Conservation (phyloP, 1,284 basidiomycete species). For the Austroboletus sp. region DNA sequence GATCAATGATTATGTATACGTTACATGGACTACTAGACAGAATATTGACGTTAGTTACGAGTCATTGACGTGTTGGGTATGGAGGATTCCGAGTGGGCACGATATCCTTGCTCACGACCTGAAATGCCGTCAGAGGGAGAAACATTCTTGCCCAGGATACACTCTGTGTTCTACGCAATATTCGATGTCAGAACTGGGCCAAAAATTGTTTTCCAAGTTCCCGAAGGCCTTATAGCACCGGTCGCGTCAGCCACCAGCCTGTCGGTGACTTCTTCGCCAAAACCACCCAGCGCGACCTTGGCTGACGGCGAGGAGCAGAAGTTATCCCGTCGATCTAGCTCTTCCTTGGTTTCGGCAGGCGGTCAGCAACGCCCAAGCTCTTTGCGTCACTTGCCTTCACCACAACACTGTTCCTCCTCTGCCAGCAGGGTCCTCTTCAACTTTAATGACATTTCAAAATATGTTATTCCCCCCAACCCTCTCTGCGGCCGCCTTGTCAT, state of each 20-base stretch:
- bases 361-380: slow-evolving; percentile 37
- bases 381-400: slow-evolving; percentile 40
- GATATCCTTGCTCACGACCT: not conserved
- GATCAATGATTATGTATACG: not conserved
- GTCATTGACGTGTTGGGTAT: not conserved
- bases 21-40: slow-evolving; percentile 15
- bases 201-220: slow-evolving; percentile 84
- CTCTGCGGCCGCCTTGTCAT: slow-evolving; percentile 87
- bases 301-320: slow-evolving; percentile 35
- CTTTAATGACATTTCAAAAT: slow-evolving; percentile 87
- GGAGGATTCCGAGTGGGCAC: not conserved
- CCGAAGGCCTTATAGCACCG: slow-evolving; percentile 70
- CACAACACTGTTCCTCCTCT: slow-evolving; percentile 46
- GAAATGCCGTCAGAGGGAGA: slow-evolving; percentile 47
- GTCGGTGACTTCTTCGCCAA: slow-evolving; percentile 39
- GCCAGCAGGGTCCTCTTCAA: slow-evolving; percentile 66
- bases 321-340: slow-evolving; percentile 42
- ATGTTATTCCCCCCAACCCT: slow-evolving; percentile 84
- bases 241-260: slow-evolving; percentile 27
- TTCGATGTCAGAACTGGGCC: slow-evolving; percentile 80
- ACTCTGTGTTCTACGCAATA: slow-evolving; percentile 82
- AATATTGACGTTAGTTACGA: too few species aligned
- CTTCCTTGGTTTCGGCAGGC: slow-evolving; percentile 41
- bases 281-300: slow-evolving; percentile 41
- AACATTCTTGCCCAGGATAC: slow-evolving; percentile 72